phyloP scores from a whole-genome alignment of 2,329 filamentous ascomycete genomes.

The Exophiala phaeomuriformis region DNA sequence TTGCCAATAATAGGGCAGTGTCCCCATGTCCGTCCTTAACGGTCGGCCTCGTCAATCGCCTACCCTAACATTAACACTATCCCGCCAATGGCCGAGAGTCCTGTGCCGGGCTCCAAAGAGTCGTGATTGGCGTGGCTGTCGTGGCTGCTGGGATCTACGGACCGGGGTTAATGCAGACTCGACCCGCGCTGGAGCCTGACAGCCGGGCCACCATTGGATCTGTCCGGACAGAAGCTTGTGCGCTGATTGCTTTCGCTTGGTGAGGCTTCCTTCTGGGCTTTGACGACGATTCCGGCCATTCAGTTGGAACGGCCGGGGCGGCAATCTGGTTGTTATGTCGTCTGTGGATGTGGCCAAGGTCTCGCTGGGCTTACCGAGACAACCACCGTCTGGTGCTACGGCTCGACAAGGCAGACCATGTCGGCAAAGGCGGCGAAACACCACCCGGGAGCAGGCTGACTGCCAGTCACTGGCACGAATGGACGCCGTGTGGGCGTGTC shows the following conservation, averaged over 20 bases:
- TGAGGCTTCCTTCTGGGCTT: not conserved
- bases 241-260: not conserved
- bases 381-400: constrained; percentile 22
- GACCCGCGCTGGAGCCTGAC: constrained; percentile 6
- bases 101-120: constrained; percentile 3
- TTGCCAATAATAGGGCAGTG: constrained; percentile 14
- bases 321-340: constrained; percentile 5
- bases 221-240: constrained; percentile 16
- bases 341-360: constrained; percentile 20
- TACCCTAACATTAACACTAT: constrained; percentile 9
- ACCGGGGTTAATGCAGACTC: constrained; percentile 11
- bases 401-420: constrained; percentile 10
- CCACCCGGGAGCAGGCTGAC: constrained; percentile 11
- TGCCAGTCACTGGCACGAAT: constrained; percentile 11
- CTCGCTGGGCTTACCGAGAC: constrained; percentile 22
- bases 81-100: constrained; percentile 15
- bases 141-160: not conserved
- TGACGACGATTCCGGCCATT: not conserved
- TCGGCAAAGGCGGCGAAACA: constrained; percentile 14
- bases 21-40: constrained; percentile 11
- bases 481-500: not conserved
- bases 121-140: constrained; percentile 2
- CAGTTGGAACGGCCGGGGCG: not conserved
- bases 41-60: constrained; percentile 11
- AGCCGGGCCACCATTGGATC: not conserved